These are phyloP conservation scores for Colletotrichum gigasporum DNA, from an alignment of 2,329 filamentous ascomycete genomes.

Conservation along the genomic window DNA sequence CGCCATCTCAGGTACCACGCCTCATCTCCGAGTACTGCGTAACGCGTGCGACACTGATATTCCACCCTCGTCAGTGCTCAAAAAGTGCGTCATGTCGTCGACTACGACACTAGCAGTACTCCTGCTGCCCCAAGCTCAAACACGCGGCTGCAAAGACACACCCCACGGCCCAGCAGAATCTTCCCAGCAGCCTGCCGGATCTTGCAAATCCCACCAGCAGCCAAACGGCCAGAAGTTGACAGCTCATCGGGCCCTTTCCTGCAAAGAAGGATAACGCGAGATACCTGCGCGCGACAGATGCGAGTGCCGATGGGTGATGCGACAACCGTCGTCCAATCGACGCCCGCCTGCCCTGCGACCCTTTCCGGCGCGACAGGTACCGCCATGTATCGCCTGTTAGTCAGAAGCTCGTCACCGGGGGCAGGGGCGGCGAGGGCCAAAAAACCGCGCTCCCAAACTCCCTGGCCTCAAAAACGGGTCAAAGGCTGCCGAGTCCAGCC, in stretches of 20 bases:
- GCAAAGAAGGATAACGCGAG: slow-evolving; percentile 9
- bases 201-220: background rate
- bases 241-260: slow-evolving; percentile 27
- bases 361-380: background rate
- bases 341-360: background rate
- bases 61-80: slow-evolving; percentile 2
- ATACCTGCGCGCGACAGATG: slow-evolving; percentile 26
- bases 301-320: slow-evolving; percentile 10
- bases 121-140: background rate
- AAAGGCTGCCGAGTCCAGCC: slow-evolving; percentile 20
- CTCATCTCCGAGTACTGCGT: background rate
- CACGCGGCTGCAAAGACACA: background rate
- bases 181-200: background rate
- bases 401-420: slow-evolving; percentile 14
- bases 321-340: background rate
- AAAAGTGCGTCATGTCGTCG: slow-evolving; percentile 1
- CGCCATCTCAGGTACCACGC: slow-evolving; percentile 10
- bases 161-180: background rate
- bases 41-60: background rate
- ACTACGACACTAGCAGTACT: too few relatives aligned
- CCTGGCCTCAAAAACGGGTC: slow-evolving; percentile 46
- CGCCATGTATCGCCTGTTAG: background rate
- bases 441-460: slow-evolving; percentile 49
- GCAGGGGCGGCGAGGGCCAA: background rate
- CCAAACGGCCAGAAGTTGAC: background rate